Conservation (phyloP, 257 asterid genomes). For the Nyctanthes arbortristis region DNA sequence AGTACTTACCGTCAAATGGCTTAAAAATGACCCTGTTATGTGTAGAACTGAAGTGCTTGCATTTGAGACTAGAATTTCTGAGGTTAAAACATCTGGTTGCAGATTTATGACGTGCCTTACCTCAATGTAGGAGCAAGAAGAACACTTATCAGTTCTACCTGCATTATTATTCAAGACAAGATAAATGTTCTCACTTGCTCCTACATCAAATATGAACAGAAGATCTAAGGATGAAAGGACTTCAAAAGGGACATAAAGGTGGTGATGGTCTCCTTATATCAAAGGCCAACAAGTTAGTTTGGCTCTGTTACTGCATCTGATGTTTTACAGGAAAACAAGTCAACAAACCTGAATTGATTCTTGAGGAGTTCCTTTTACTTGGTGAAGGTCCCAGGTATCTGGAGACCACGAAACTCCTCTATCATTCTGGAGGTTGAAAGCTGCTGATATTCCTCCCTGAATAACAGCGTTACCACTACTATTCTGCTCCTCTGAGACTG, state of each 20-base stretch:
- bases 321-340: background rate
- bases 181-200: background rate
- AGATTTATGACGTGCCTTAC: conserved; percentile 55
- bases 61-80: conserved; percentile 51
- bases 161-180: no score
- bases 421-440: conserved; percentile 34
- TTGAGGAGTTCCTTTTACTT: conserved; percentile 52
- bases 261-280: no score
- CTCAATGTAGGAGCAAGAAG: conserved; percentile 30
- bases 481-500: conserved; percentile 40
- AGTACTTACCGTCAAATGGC: conserved; percentile 74
- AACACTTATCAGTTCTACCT: conserved; percentile 54
- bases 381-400: conserved; percentile 44
- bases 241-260: no score
- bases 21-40: conserved; percentile 53
- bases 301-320: background rate
- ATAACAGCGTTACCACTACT: conserved; percentile 35
- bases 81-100: conserved; percentile 43
- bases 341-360: conserved; percentile 55
- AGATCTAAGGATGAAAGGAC: no score
- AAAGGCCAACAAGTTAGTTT: no score
- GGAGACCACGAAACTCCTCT: conserved; percentile 54
- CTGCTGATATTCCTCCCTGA: conserved; percentile 69
- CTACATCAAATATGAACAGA: background rate
- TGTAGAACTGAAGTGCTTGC: conserved; percentile 33